Evolutionary conservation across 179 eudicot species (phyloP), one percentile per base, ranked within the genome.

Genomic region (Sideroxylon spinosum): DNA sequence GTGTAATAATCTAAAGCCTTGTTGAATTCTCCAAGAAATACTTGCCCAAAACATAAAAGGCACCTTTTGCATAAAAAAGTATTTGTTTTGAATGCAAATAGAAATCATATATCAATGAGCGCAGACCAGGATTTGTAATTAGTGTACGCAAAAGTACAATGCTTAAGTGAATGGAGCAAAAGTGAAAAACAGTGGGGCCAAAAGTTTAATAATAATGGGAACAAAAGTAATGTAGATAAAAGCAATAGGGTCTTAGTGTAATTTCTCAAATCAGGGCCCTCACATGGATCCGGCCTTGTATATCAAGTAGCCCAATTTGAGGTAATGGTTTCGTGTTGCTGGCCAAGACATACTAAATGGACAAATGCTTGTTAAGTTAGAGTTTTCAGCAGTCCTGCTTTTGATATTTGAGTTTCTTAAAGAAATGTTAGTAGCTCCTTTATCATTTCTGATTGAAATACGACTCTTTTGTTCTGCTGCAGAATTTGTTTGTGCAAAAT

Each of bases 401-500:
- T 5, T 69, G 46, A 25, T 20, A 22, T 32, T 70, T 70, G 68
- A 59, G 22, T 22, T 61, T 37, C 11, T 67, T 9, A 66, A 44
- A 53, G 77, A 71, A 20, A 44, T 16, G 68, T 64, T 20, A 49
- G n/a, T 49, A 10, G 6, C 1, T 19, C 3, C 22, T 65, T 65
- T 26, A 19, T 50, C 26, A 37, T 37, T 13, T 67, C 22, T 17
- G 26, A 76, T 76, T 76, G 62, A 74, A 74, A 19, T 50, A 26
- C 17, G 46, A 0, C n/a, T 72, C 9, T 55, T 25, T 52, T 56
- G 16, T 65, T 82, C 17, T 75, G 66, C 49, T 83, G 86, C 81
- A 87, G 90, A 74, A 68, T 81, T 82, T 80, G 61, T 77, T 56
- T 81, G 46, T 80, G 88, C 76, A 88, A 82, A 53, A 92, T 91